Evolutionary conservation across 2,329 filamentous ascomycete genomes (phyloP).

Genomic region (Cladobotryum protrusum): DNA sequence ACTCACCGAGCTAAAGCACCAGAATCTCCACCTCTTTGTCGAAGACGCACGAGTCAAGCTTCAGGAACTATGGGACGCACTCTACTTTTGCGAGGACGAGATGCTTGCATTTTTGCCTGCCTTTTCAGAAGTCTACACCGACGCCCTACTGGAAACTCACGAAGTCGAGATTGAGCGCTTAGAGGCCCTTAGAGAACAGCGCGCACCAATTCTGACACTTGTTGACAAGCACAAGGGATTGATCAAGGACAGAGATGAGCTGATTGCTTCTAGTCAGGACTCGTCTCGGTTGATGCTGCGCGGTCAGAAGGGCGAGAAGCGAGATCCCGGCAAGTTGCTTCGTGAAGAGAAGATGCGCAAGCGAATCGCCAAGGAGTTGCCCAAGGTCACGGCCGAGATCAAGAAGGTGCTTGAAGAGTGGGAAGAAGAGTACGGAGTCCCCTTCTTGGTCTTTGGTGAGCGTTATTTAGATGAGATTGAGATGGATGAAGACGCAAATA

Average conservation of each 20-base stretch:
- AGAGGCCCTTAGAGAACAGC: slow-evolving; percentile 77
- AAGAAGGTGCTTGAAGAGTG: slow-evolving; percentile 74
- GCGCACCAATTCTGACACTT: slow-evolving; percentile 72
- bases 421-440: slow-evolving; percentile 90
- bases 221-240: slow-evolving; percentile 79
- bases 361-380: slow-evolving; percentile 90
- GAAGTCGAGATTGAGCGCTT: slow-evolving; percentile 83
- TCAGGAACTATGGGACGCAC: slow-evolving; percentile 88
- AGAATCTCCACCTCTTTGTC: slow-evolving; percentile 93
- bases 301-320: slow-evolving; percentile 86
- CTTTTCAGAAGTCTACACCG: slow-evolving; percentile 95
- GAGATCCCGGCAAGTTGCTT: slow-evolving; percentile 88
- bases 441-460: slow-evolving; percentile 89
- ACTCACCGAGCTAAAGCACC: slow-evolving; percentile 85
- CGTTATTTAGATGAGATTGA: slow-evolving; percentile 85
- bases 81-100: slow-evolving; percentile 96
- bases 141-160: slow-evolving; percentile 89
- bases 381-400: slow-evolving; percentile 83
- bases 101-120: slow-evolving; percentile 98
- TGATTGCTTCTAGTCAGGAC: slow-evolving; percentile 88
- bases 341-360: slow-evolving; percentile 99
- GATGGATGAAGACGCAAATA: slow-evolving; percentile 43
- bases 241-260: slow-evolving; percentile 77
- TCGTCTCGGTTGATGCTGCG: slow-evolving; percentile 88
- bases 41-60: slow-evolving; percentile 87